These are phyloP conservation scores for Solanum chmielewskii DNA, from an alignment of 257 asterid genomes.

Conservation along the genomic window DNA sequence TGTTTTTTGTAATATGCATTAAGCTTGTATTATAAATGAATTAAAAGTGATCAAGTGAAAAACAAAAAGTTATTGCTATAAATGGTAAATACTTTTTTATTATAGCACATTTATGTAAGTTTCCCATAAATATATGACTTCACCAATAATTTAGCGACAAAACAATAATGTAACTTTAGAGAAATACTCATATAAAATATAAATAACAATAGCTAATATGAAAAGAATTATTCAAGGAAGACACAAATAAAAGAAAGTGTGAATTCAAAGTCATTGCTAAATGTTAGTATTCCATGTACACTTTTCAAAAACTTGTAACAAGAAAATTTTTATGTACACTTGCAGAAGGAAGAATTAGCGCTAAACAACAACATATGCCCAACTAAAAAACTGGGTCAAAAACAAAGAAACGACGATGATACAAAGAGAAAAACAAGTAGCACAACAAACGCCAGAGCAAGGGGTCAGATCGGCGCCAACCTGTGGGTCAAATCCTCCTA, in stretches of 20 bases:
- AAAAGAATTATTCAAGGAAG: no score
- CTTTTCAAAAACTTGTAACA: neutral
- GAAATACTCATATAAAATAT: no score
- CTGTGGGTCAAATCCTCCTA: slow-evolving; percentile 35
- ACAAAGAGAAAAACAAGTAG: slow-evolving; percentile 8
- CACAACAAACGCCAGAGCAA: slow-evolving; percentile 28
- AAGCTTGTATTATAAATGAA: no score
- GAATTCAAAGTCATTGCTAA: neutral
- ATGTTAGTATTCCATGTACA: neutral
- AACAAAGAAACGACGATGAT: neutral
- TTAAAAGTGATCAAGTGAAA: no score
- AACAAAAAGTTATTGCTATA: no score
- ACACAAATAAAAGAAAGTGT: neutral
- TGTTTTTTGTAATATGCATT: no score
- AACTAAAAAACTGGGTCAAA: slow-evolving; percentile 10
- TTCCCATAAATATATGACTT: neutral
- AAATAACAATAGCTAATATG: no score
- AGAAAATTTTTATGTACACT: slow-evolving; percentile 24
- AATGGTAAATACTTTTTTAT: no score
- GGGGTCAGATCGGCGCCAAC: slow-evolving; percentile 21
- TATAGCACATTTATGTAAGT: no score
- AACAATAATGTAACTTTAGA: no score
- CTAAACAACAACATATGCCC: slow-evolving; percentile 30
- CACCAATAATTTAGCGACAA: no score
- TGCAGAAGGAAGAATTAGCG: neutral